These are phyloP conservation scores for Sclerotinia nivalis DNA, from an alignment of 2,329 filamentous ascomycete species.

Conservation along the genomic window DNA sequence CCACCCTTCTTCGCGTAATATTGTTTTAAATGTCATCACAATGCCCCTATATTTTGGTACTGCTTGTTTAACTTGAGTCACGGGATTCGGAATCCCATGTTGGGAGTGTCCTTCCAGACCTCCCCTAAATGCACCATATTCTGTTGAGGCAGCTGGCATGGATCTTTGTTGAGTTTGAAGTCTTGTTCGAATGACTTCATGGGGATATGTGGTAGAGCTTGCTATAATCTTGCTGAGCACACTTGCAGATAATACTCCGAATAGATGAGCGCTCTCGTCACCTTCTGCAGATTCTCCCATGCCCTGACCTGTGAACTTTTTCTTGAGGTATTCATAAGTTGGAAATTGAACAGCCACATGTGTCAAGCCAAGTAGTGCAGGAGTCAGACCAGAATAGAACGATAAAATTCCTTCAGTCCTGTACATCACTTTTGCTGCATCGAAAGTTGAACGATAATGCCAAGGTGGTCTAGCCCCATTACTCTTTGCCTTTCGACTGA, in stretches of 20 bases:
- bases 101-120: constrained; percentile 35
- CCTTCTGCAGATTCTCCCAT: constrained; percentile 68
- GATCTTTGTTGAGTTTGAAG: constrained; percentile 89
- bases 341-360: constrained; percentile 98
- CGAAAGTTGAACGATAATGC: constrained; percentile 87
- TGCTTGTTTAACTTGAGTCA: constrained; percentile 40
- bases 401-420: constrained; percentile 80
- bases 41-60: constrained; percentile 70
- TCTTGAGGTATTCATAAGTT: constrained; percentile 91
- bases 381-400: constrained; percentile 94
- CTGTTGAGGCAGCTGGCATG: constrained; percentile 51
- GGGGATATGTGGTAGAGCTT: constrained; percentile 93
- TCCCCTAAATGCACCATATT: constrained; percentile 51
- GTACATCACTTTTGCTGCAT: constrained; percentile 97
- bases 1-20: constrained; percentile 91
- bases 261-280: constrained; percentile 68
- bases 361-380: constrained; percentile 85
- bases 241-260: constrained; percentile 83
- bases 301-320: constrained; percentile 81
- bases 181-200: constrained; percentile 91
- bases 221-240: constrained; percentile 93
- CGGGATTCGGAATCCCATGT: constrained; percentile 25
- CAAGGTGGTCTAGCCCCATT: constrained; percentile 67
- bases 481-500: constrained; percentile 56
- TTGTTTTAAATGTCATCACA: constrained; percentile 77